Percentiles rank a stretch among this genome's conserved stretches.
phyloP scores from a whole-genome alignment of 2,329 filamentous ascomycete genomes.

The Nannizziopsis barbatae region DNA sequence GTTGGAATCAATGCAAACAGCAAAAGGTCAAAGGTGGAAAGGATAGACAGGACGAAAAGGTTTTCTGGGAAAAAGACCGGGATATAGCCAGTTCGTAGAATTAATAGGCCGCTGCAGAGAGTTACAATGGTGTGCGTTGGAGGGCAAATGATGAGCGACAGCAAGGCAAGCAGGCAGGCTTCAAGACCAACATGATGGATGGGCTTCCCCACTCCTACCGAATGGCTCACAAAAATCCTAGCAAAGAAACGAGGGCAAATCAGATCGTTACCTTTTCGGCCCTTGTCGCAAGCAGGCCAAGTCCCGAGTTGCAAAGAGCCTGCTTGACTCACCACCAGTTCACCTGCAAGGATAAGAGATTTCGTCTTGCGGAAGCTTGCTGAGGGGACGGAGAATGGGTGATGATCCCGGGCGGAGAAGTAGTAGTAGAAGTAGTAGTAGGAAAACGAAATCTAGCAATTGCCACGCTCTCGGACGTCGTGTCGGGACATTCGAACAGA shows the following conservation, averaged over 20 bases:
- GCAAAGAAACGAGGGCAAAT: too few species aligned
- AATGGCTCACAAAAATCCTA: too few species aligned
- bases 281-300: conserved; percentile 2
- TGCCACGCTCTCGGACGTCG: background rate
- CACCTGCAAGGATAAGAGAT: conserved; percentile 4
- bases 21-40: background rate
- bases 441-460: background rate
- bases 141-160: conserved; percentile 7
- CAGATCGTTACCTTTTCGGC: background rate
- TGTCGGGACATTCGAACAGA: background rate
- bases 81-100: background rate
- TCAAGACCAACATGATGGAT: too few species aligned
- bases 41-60: background rate
- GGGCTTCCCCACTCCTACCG: background rate
- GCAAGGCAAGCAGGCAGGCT: background rate
- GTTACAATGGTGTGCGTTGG: conserved; percentile 1
- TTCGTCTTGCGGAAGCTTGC: background rate
- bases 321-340: conserved; percentile 1
- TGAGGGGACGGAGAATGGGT: background rate
- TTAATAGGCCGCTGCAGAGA: background rate
- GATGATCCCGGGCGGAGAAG: conserved; percentile 2
- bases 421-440: background rate
- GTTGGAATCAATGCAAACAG: too few species aligned
- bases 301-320: background rate
- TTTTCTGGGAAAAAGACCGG: background rate